Evolutionary conservation across 1,284 basidiomycete genomes (phyloP).

Genomic region (Ganoderma lingzhi): DNA sequence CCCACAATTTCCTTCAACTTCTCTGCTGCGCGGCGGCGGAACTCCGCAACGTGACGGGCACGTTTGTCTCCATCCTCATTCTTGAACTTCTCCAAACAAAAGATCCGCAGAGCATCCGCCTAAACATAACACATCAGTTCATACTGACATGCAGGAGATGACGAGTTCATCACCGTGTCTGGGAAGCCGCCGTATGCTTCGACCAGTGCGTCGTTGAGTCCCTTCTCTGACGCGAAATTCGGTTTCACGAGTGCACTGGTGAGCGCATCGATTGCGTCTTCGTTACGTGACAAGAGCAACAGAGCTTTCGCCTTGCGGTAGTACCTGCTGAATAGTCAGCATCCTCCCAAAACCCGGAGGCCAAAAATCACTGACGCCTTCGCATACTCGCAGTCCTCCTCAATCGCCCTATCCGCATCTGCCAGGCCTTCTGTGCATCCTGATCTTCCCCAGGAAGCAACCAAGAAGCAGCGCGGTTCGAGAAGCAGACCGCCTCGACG

Average conservation of each 20-base stretch:
- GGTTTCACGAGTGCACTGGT: conserved; percentile 26
- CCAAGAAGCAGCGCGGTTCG: conserved; percentile 43
- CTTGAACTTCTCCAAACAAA: conserved; percentile 26
- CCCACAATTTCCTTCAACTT: conserved; percentile 27
- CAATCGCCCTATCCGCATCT: conserved; percentile 29
- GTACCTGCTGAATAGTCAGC: conserved; percentile 23
- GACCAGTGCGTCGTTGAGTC: conserved; percentile 31
- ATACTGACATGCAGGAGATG: not conserved
- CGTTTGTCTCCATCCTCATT: conserved; percentile 21
- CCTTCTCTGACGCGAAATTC: conserved; percentile 27
- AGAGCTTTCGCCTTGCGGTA: conserved; percentile 37
- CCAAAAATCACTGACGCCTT: conserved; percentile 31
- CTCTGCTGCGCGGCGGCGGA: conserved; percentile 22
- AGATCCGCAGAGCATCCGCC: conserved; percentile 19
- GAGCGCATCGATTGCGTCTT: conserved; percentile 29
- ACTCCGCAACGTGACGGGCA: conserved; percentile 21
- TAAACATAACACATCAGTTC: conserved; percentile 9
- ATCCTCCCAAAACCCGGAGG: not conserved
- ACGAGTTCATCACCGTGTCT: conserved; percentile 17
- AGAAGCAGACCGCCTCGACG: conserved; percentile 43
- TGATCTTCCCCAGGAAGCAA: conserved; percentile 31
- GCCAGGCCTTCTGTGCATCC: conserved; percentile 33
- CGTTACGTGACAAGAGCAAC: conserved; percentile 24
- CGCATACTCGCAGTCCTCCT: conserved; percentile 27
- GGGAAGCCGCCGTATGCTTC: conserved; percentile 33